Evolutionary conservation across 257 asterid species (phyloP), one percentile per base, ranked within the genome.

Genomic region (Ilex asprella): DNA sequence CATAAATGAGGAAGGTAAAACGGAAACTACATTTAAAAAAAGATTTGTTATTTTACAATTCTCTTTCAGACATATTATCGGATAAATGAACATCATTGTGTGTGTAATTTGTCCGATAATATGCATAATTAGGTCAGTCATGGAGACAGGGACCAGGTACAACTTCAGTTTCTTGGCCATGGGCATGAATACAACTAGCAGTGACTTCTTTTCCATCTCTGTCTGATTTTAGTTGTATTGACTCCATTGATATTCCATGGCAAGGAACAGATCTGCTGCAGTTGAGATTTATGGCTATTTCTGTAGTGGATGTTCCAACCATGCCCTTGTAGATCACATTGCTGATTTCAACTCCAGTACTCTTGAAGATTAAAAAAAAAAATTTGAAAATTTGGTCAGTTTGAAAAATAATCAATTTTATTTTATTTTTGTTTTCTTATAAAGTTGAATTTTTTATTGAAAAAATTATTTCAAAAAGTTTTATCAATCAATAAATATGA

Each of bases 271-370:
- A 51, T 4, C 43, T 58, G 31, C 95, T 87, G 63, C 95, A 85
- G 56, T 85, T 81, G 2, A 87, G 75, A 54, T 82, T 79, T 14
- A 87, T 81, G 2, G 87, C 93, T 0, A 76, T 61, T 5, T 74
- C 51, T 0, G 80, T 51, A 49, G 65, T 62, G 0, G 95, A 85
- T 43, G 95, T 82, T 68, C 95, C 94, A 1, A 13, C 62, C 14
- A 70, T 68, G 4, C 60, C 59, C 54, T 66, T 64, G 57, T 75
- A 85, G 9, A n/a, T 14, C 3, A 87, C 80, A 3, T 78, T 65
- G 75, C 85, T 82, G 53, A 82, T 79, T 2, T 81, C 75, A 13
- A 87, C 95, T 64, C 91, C 95, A 49, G 75, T 77, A 59, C 46
- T 60, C 95, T 84, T 57, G 41, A 55, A 13, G 8, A 5, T 57